Evolutionary conservation across 768 basidiomycete species (phyloP).

Genomic region (Podaxis sp.): DNA sequence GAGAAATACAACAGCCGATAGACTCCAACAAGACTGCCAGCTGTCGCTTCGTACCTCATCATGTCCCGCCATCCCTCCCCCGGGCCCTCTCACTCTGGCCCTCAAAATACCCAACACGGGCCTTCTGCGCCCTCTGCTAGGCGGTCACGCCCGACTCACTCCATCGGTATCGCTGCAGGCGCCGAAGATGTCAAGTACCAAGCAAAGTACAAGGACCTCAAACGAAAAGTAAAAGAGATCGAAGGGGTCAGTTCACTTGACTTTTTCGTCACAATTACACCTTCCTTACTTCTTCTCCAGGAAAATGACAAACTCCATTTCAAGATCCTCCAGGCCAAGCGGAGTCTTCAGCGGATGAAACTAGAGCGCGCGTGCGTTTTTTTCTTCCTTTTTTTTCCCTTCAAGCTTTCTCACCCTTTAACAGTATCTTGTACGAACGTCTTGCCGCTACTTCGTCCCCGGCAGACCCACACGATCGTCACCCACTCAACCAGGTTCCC

Average conservation of each 20-base stretch:
- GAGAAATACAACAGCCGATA: slow-evolving; percentile 23
- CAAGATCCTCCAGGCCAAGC: slow-evolving; percentile 77
- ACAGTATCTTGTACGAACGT: slow-evolving; percentile 74
- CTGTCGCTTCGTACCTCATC: slow-evolving; percentile 45
- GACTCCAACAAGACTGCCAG: slow-evolving; percentile 23
- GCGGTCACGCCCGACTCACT: slow-evolving; percentile 48
- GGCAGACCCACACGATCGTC: slow-evolving; percentile 45
- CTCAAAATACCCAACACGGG: slow-evolving; percentile 25
- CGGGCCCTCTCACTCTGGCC: slow-evolving; percentile 40
- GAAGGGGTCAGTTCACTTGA: slow-evolving; percentile 57
- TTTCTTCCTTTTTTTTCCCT: slow-evolving; percentile 18
- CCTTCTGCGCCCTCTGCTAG: slow-evolving; percentile 29
- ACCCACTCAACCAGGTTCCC: slow-evolving; percentile 27
- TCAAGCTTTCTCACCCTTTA: slow-evolving; percentile 16
- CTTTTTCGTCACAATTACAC: slow-evolving; percentile 2
- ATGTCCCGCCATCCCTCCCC: slow-evolving; percentile 69
- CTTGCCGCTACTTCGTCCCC: slow-evolving; percentile 60
- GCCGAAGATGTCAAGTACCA: slow-evolving; percentile 87
- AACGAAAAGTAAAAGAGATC: slow-evolving; percentile 85
- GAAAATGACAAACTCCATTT: slow-evolving; percentile 87
- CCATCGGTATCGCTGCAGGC: slow-evolving; percentile 69
- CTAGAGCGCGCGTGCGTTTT: slow-evolving; percentile 80
- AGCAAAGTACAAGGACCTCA: slow-evolving; percentile 84
- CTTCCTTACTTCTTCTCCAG: slow-evolving; percentile 35
- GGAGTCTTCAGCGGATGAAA: slow-evolving; percentile 83